These are phyloP conservation scores for Carnegiea gigantea DNA, from an alignment of 179 eudicot genomes.

Conservation along the genomic window DNA sequence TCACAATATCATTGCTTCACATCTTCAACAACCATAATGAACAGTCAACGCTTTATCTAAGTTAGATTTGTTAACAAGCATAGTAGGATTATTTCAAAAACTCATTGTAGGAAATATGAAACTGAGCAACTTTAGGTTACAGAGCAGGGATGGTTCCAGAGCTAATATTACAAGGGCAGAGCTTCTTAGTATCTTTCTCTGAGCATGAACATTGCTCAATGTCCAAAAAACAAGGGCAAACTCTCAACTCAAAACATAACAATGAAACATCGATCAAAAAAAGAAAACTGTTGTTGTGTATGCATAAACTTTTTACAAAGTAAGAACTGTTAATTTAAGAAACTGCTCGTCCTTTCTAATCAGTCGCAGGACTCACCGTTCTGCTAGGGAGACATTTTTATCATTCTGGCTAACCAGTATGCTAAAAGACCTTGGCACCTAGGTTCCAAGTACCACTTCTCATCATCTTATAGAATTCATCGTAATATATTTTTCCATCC, in stretches of 20 bases:
- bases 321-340: background rate
- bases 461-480: constrained; percentile 66
- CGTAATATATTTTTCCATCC: constrained; percentile 58
- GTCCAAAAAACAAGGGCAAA: background rate
- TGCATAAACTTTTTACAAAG: constrained; percentile 3
- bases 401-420: background rate
- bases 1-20: no score
- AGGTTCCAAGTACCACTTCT: constrained; percentile 66
- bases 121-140: no score
- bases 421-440: constrained; percentile 42
- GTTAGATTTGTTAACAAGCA: no score
- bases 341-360: no score
- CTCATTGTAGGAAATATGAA: no score
- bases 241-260: background rate
- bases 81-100: no score
- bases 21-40: no score
- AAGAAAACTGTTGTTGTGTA: background rate
- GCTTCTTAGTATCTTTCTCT: background rate
- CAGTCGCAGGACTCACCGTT: background rate
- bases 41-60: no score
- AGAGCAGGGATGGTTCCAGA: background rate
- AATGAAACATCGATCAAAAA: background rate
- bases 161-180: background rate
- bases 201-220: background rate
- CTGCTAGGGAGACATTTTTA: background rate